Base-by-base conservation (phyloP, 352 stramenopile genomes). In the Elongisporangium anandrum region DNA sequence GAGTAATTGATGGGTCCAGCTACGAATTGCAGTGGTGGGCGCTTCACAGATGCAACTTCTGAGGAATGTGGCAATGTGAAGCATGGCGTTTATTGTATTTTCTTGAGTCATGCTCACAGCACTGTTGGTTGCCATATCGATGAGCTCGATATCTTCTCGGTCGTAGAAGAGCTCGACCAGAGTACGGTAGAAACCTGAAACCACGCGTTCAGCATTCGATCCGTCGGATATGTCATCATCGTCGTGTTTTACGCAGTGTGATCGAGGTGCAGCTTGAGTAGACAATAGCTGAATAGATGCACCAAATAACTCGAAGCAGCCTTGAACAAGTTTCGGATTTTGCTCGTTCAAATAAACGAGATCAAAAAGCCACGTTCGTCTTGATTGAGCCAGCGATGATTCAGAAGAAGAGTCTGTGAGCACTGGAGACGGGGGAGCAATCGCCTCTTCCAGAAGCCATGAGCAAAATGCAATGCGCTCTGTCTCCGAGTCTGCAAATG, bases 301-400 rank as follows among this genome's bases (percentile, higher is more conserved):
- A 34, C 53, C 69, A 17, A 73, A 60, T 22, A 78, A 34, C 3
- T 55, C 60, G 15, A 74, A 75, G 23, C 70, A 82, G 29, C 48
- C 64, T 19, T 73, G 51, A 3, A 62, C 60, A 0, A 84, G 62
- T 2, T 64, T 34, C 3, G 61, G 21, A 13, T 59, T 69, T 29
- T 64, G 66, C 8, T 75, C 57, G 22, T 59, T 79, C 20, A 90
- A 64, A 17, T 86, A 75, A 4, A 85, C 20, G 4, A 80, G 23
- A 51, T 90, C 80, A 54, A 92, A 89, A 0, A 92, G 41, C 80
- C 80, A 89, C 1, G 66, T 81, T 12, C 82, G 68, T 20, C 59
- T 15, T 53, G 60, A 51, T 29, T n/a, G 10, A 17, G 20, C 26
- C 26, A 49, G 24, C 41, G 57, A 57, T 29, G 59, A 49, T 21